Base-by-base conservation (phyloP, 306 rosid species). In the Trifolium dubium region DNA sequence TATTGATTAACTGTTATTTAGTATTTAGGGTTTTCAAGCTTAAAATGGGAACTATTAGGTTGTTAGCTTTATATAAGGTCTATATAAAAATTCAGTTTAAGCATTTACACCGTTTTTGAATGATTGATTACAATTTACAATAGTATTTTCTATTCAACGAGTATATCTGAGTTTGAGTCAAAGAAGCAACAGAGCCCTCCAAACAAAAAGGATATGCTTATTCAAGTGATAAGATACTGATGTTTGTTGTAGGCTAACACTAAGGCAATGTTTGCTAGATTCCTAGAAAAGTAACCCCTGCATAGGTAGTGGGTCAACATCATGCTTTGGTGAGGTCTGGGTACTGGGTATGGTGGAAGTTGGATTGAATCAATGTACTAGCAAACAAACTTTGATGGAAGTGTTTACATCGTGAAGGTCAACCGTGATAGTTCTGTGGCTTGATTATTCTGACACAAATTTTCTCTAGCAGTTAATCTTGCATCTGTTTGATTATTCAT, bases 21-120 rank as follows among this genome's bases (percentile, higher is more conserved):
- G 69, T 39, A 37, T 19, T 39, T 10, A 39, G 50, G 69, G 34
- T 10, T 64, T 63, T 10, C 50, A 64, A 39, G 69, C 49, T 37
- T 64, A 64, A 64, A 64, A 64, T 39, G 40, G 69, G 50, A 63
- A 30, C 68, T 35, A n/a, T 6, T 61, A 32, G 28, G 44, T 32
- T 34, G 44, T 34, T 63, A 37, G 49, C 31, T 63, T 63, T 32
- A 61, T 35, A 63, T 35, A n/a, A 35, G 46, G 47, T 37, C 68
- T 63, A 63, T 37, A 15, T 9, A 8, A 32, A 61, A 15, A 5
- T 63, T 34, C 30, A 63, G 49, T 63, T 9, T 63, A 63, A 63
- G 49, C 31, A 17, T 63, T 63, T 37, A 14, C 49, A 63, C 29
- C 17, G 68, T 49, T 35, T 62, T 17, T 2, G 4, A 35, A 34